Percentiles rank a stretch among this genome's conserved stretches.
Evolutionary conservation across 2,329 filamentous ascomycete species (phyloP).

Genomic region (Fragosphaeria purpurea): DNA sequence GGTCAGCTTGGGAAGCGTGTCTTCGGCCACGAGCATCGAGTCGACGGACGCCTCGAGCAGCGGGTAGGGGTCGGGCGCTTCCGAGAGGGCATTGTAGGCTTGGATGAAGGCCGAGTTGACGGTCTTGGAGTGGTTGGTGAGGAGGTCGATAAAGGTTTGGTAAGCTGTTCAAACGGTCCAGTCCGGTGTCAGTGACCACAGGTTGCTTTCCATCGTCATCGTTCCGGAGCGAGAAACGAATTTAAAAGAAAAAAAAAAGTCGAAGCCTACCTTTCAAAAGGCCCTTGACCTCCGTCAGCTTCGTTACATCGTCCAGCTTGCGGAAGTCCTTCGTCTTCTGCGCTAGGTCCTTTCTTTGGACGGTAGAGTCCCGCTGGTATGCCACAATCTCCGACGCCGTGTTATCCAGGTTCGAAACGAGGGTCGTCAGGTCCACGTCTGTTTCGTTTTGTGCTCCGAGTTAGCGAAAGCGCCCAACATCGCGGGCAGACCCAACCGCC

Average conservation of each 20-base stretch:
- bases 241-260: no score
- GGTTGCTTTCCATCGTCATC: no score
- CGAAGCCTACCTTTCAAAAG: constrained; percentile 63
- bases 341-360: constrained; percentile 94
- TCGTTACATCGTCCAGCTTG: constrained; percentile 81
- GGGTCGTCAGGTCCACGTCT: constrained; percentile 79
- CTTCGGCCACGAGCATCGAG: constrained; percentile 81
- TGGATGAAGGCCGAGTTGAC: constrained; percentile 90
- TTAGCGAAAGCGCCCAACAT: no score
- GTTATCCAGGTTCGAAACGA: constrained; percentile 78
- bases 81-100: constrained; percentile 84
- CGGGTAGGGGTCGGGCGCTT: constrained; percentile 93
- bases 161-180: constrained; percentile 51
- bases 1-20: constrained; percentile 82
- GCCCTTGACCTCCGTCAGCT: constrained; percentile 79
- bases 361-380: constrained; percentile 88
- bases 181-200: no score
- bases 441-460: neutral
- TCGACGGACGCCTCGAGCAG: constrained; percentile 94
- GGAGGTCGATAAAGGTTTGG: constrained; percentile 91
- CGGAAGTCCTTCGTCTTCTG: constrained; percentile 98
- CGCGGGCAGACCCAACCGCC: no score
- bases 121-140: constrained; percentile 92
- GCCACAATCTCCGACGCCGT: constrained; percentile 92
- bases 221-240: no score